phyloP scores from a whole-genome alignment of 1,284 basidiomycete species.

The Boletellus sp. region DNA sequence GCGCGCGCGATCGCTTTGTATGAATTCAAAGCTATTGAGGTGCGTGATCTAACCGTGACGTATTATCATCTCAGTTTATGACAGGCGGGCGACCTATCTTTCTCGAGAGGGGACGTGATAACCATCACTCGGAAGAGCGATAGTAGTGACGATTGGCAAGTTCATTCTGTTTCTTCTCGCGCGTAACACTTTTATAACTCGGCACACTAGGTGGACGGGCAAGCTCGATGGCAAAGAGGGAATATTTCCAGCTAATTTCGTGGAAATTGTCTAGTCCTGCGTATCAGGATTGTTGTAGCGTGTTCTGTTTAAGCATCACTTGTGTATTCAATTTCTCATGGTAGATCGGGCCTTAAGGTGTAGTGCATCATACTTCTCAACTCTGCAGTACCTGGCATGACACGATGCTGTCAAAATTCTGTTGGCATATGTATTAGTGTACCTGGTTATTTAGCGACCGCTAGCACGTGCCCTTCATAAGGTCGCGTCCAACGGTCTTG shows the following conservation, averaged over 20 bases:
- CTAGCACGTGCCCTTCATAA: background rate
- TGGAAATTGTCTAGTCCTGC: constrained; percentile 45
- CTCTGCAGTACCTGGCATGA: too few species aligned
- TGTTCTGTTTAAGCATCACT: constrained; percentile 4
- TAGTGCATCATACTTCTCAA: too few species aligned
- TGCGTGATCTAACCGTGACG: constrained; percentile 29
- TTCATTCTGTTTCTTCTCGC: constrained; percentile 2
- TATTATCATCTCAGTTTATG: constrained; percentile 4
- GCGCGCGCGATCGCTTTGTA: constrained; percentile 78
- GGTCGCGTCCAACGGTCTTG: background rate
- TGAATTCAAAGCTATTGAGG: constrained; percentile 72
- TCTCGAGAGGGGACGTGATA: constrained; percentile 83
- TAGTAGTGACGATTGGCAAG: constrained; percentile 76
- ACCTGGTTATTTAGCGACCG: background rate
- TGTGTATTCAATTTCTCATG: constrained; percentile 1
- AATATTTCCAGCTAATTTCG: constrained; percentile 65
- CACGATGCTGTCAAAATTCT: too few species aligned
- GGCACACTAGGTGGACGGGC: constrained; percentile 66
- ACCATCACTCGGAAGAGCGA: constrained; percentile 71
- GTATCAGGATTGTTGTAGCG: background rate
- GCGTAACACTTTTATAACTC: constrained; percentile 3
- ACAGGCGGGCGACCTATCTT: constrained; percentile 77
- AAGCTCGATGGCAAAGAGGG: constrained; percentile 46
- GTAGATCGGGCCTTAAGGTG: background rate
- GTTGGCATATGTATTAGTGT: too few species aligned